Conservation (phyloP, 2,329 filamentous ascomycete genomes). For the Fusarium sp. region DNA sequence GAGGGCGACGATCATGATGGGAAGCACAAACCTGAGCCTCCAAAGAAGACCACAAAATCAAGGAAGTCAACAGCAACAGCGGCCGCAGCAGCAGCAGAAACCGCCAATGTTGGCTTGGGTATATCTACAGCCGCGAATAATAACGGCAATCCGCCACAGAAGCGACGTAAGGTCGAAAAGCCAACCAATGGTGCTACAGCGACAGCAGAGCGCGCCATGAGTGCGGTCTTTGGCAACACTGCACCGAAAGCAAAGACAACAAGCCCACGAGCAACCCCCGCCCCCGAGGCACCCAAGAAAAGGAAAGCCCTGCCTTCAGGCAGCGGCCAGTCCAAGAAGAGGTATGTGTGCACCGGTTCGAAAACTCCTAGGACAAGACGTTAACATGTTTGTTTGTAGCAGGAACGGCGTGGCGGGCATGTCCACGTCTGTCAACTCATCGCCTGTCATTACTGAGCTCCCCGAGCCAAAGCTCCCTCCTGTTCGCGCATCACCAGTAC, state of each 20-base stretch:
- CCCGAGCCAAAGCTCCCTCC: slow-evolving; percentile 65
- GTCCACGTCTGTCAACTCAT: slow-evolving; percentile 79
- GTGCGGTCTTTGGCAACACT: slow-evolving; percentile 62
- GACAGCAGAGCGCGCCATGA: slow-evolving; percentile 76
- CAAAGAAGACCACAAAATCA: slow-evolving; percentile 75
- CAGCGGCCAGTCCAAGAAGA: slow-evolving; percentile 82
- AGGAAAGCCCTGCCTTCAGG: slow-evolving; percentile 72
- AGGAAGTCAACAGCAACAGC: slow-evolving; percentile 63
- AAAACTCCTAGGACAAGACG: background rate
- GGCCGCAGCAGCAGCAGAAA: slow-evolving; percentile 55
- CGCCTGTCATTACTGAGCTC: slow-evolving; percentile 77
- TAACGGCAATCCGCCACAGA: slow-evolving; percentile 70
- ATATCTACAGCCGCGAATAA: slow-evolving; percentile 67
- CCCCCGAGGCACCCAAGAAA: slow-evolving; percentile 76
- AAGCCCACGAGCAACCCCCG: slow-evolving; percentile 77
- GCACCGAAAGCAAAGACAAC: slow-evolving; percentile 67
- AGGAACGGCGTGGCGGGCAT: slow-evolving; percentile 60
- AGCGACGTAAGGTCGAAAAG: slow-evolving; percentile 86
- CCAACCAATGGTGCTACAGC: slow-evolving; percentile 59
- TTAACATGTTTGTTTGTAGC: slow-evolving; percentile 39
- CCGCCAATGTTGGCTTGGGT: slow-evolving; percentile 69
- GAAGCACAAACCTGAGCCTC: slow-evolving; percentile 58
- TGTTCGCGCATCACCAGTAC: slow-evolving; percentile 69
- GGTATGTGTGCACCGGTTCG: slow-evolving; percentile 60
- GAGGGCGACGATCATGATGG: slow-evolving; percentile 79